phyloP scores from a whole-genome alignment of 2,329 filamentous ascomycete genomes.

The Fusarium graminum region DNA sequence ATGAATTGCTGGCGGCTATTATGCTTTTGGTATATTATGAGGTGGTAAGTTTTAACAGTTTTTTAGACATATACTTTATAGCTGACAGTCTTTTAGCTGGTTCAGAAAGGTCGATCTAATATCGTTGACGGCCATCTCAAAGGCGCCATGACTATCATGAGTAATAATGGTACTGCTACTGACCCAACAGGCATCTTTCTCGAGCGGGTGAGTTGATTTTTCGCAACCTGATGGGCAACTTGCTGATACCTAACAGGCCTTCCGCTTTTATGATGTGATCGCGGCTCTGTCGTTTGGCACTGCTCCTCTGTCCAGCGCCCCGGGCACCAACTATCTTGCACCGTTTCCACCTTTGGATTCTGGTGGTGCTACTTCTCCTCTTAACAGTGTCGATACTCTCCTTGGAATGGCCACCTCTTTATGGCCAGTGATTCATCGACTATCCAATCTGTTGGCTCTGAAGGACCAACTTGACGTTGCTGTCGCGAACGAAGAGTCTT shows the following conservation, averaged over 20 bases:
- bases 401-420: slow-evolving; percentile 72
- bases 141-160: slow-evolving; percentile 73
- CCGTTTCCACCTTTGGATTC: slow-evolving; percentile 63
- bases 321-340: slow-evolving; percentile 61
- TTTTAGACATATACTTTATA: background rate
- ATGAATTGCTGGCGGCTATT: slow-evolving; percentile 71
- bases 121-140: slow-evolving; percentile 72
- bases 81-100: slow-evolving; percentile 60
- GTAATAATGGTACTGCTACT: slow-evolving; percentile 58
- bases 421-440: slow-evolving; percentile 73
- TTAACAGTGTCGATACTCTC: slow-evolving; percentile 68
- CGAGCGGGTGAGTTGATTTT: slow-evolving; percentile 62
- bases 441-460: slow-evolving; percentile 67
- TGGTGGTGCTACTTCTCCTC: slow-evolving; percentile 59
- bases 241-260: slow-evolving; percentile 60
- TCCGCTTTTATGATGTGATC: slow-evolving; percentile 75
- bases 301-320: slow-evolving; percentile 65
- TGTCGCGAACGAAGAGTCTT: slow-evolving; percentile 56
- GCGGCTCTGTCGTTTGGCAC: slow-evolving; percentile 72
- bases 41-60: slow-evolving; percentile 62
- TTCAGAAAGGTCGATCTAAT: slow-evolving; percentile 70
- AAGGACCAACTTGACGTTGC: slow-evolving; percentile 66
- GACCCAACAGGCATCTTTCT: slow-evolving; percentile 69
- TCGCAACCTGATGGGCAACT: background rate
- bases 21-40: slow-evolving; percentile 74